Percentiles rank a stretch among this genome's conserved stretches.
Conservation (phyloP, 371 early-diverging fungal species). For the Cokeromyces recurvatus region DNA sequence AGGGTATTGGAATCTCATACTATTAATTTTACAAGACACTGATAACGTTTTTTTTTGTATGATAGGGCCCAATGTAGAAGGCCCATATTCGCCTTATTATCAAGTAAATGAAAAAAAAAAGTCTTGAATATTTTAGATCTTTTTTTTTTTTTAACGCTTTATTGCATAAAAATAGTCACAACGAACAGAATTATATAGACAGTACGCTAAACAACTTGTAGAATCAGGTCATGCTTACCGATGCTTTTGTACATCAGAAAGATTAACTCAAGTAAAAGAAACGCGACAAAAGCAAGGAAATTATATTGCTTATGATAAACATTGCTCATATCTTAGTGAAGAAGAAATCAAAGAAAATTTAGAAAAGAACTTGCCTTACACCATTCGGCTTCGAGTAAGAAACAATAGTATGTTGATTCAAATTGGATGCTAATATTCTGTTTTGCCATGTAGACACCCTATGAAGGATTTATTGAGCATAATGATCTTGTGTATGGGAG, state of each 20-base stretch:
- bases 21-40: neutral
- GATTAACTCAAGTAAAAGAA: constrained; percentile 61
- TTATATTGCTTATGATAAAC: constrained; percentile 75
- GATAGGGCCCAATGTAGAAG: constrained; percentile 56
- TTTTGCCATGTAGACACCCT: constrained; percentile 61
- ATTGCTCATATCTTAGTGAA: constrained; percentile 65
- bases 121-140: no score
- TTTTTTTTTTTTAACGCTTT: neutral
- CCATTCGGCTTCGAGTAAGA: constrained; percentile 71
- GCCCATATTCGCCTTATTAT: constrained; percentile 64
- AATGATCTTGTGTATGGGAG: constrained; percentile 78
- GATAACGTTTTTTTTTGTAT: neutral
- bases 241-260: constrained; percentile 83
- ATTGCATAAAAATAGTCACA: constrained; percentile 62
- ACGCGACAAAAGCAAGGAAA: constrained; percentile 53
- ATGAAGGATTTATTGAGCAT: constrained; percentile 53
- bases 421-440: no score
- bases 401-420: no score
- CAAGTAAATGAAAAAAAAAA: constrained; percentile 42
- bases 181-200: constrained; percentile 66
- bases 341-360: constrained; percentile 59
- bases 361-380: constrained; percentile 51
- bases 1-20: constrained; percentile 44
- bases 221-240: constrained; percentile 80
- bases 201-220: constrained; percentile 65